Base-by-base conservation (phyloP, 768 basidiomycete genomes). In the Kwoniella shandongensis region DNA sequence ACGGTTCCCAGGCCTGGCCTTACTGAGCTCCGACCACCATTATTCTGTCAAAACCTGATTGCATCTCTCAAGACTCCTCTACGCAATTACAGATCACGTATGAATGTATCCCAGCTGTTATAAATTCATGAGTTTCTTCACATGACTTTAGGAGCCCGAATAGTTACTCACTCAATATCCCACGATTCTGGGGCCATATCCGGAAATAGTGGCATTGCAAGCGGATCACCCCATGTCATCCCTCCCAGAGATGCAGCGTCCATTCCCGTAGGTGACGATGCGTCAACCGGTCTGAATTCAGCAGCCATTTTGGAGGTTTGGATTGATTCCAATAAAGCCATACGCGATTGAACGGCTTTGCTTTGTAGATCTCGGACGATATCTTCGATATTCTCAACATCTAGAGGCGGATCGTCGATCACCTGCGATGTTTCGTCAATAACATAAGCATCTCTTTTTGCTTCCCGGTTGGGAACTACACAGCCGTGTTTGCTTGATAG, bases 391-490 rank as follows among this genome's bases (percentile, higher is more conserved):
- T 38, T 45, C 4, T 45, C 18, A 7, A 45, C 18, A 26, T 30
- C 44, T 45, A 22, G 5, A 44, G 52, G 52, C 5, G 44, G 44
- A 41, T 44, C 30, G n/a, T 54, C 52, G 32, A 54, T 44, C 20
- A 54, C 42, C 52, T 54, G 23, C n/a, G 17, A 35, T 11, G 32
- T 18, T 49, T 5, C 20, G 32, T 2, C 26, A 41, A 39, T 5
- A 10, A 38, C 10, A 25, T 29, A n/a, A 13, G 50, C 20, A 29
- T 22, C 23, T 38, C 8, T 12, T 22, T 15, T 8, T 51, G n/a
- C n/a, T 7, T 20, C 1, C 12, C 23, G 48, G n/a, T 12, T 8
- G 26, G 48, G 30, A 35, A 4, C 10, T 32, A 20, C n/a, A n/a
- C n/a, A n/a, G n/a, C n/a, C n/a, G n/a, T 32, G 32, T 32, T 13